Conservation (phyloP, 495 filamentous ascomycete species). For the Penicillium ochrochloron region DNA sequence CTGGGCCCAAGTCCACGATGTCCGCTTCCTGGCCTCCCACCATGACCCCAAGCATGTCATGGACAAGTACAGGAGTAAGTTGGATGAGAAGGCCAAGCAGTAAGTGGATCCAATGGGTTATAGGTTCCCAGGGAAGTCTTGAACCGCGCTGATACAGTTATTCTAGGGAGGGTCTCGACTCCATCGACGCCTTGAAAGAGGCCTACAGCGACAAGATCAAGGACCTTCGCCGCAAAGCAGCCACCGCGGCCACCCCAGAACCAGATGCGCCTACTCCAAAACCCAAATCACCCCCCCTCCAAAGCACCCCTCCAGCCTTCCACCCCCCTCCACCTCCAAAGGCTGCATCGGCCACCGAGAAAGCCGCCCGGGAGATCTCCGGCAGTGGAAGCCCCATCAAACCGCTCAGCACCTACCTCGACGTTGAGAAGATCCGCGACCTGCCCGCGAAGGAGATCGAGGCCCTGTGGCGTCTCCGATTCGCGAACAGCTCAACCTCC, state of each 20-base stretch:
- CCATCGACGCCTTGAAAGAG: constrained; percentile 76
- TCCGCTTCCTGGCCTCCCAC: constrained; percentile 81
- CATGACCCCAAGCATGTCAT: constrained; percentile 63
- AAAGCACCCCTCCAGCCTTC: constrained; percentile 34
- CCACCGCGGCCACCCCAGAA: constrained; percentile 60
- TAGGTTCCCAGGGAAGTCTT: neutral
- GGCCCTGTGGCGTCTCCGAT: constrained; percentile 88
- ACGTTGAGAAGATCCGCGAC: constrained; percentile 71
- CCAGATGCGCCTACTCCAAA: constrained; percentile 25
- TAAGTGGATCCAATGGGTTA: constrained; percentile 36
- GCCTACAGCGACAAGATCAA: constrained; percentile 84
- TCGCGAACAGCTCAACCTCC: constrained; percentile 68
- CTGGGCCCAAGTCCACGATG: constrained; percentile 91
- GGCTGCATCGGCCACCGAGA: constrained; percentile 36
- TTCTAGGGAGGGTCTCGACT: constrained; percentile 69
- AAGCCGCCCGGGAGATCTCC: constrained; percentile 38
- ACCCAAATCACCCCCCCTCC: constrained; percentile 12
- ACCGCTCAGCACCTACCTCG: constrained; percentile 79
- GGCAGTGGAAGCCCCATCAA: constrained; percentile 64
- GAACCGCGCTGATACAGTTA: neutral
- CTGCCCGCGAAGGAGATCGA: constrained; percentile 85
- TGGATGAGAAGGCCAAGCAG: constrained; percentile 81
- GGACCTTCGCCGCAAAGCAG: constrained; percentile 62
- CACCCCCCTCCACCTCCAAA: constrained; percentile 35
- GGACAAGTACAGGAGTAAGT: constrained; percentile 87